Evolutionary conservation across 768 basidiomycete species (phyloP), one percentile per base, ranked within the genome.

Genomic region (Leccinum disarticulatum): DNA sequence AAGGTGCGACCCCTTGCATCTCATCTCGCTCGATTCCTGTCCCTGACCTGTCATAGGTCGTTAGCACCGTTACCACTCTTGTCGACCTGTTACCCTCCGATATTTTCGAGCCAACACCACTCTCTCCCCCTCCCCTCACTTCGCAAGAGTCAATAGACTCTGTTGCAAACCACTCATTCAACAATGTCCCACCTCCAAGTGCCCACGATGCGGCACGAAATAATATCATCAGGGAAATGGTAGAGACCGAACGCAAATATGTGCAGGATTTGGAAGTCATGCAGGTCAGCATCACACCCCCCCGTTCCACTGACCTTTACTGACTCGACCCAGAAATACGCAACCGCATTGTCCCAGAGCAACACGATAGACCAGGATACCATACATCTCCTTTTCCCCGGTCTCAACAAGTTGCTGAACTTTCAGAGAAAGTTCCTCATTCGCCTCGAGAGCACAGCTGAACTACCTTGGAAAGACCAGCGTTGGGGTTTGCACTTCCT

Each of bases 231-330:
- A 83, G 84, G 68, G 97, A 99, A 76, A 86, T 98, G 66, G 84
- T 98, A 52, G 91, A 93, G 74, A 98, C 94, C 0, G 97, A 99
- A 74, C 87, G 93, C 66, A 94, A 94, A 77, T 98, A 93, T 73
- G 96, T 98, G 6, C 90, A 93, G 74, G 97, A 98, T 76, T 79
- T 99, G 63, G 95, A 97, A 73, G 87, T 94, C 68, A 91, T 98
- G 82, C 95, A 96, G 84, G 95, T 93, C 65, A 68, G 87, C 43
- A 46, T 19, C 43, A 71, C 31, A 0, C 31, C 10, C 25, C 3
- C 28, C 61, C 54, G 15, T 61, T 49, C 22, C 57, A 57, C 22
- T 41, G 6, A 47, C 27, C 50, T 56, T 60, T 8, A 25, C 64
- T 71, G 59, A 64, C 68, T 48, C 60, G 53, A 41, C 48, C 3